These are phyloP conservation scores for Talaromyces piceae DNA, from an alignment of 2,329 filamentous ascomycete genomes.

Conservation along the genomic window DNA sequence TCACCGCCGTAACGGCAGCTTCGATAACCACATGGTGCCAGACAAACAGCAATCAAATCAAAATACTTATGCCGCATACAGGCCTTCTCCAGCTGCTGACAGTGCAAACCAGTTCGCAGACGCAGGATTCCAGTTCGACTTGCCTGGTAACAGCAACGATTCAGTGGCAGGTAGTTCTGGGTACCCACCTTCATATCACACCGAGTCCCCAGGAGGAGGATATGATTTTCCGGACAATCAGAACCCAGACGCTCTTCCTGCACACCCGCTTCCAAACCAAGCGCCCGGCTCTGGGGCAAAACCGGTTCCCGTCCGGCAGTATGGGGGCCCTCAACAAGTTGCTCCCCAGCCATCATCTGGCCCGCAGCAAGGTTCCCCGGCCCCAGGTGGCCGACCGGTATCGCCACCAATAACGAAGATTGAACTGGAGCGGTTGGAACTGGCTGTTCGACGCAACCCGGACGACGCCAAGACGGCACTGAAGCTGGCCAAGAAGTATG, in stretches of 20 bases:
- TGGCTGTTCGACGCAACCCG: constrained; percentile 61
- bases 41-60: constrained; percentile 10
- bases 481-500: constrained; percentile 69
- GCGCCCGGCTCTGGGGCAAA: constrained; percentile 28
- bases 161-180: constrained; percentile 9
- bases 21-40: constrained; percentile 9
- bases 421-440: constrained; percentile 69
- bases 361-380: constrained; percentile 11
- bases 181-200: background rate
- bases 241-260: constrained; percentile 48
- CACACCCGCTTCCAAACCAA: constrained; percentile 49
- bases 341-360: constrained; percentile 18
- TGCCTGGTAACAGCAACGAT: constrained; percentile 39
- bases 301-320: constrained; percentile 48
- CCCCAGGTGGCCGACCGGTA: constrained; percentile 19
- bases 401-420: constrained; percentile 61
- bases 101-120: constrained; percentile 40
- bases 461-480: constrained; percentile 66
- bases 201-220: background rate
- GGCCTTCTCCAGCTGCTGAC: constrained; percentile 31
- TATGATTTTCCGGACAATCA: constrained; percentile 1
- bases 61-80: constrained; percentile 31
- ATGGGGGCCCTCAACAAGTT: constrained; percentile 34
- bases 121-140: constrained; percentile 64
- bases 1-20: constrained; percentile 9